Evolutionary conservation across 139 green algal species (phyloP), one percentile per base, ranked within the genome.

Genomic region (Pleodorina starrii): DNA sequence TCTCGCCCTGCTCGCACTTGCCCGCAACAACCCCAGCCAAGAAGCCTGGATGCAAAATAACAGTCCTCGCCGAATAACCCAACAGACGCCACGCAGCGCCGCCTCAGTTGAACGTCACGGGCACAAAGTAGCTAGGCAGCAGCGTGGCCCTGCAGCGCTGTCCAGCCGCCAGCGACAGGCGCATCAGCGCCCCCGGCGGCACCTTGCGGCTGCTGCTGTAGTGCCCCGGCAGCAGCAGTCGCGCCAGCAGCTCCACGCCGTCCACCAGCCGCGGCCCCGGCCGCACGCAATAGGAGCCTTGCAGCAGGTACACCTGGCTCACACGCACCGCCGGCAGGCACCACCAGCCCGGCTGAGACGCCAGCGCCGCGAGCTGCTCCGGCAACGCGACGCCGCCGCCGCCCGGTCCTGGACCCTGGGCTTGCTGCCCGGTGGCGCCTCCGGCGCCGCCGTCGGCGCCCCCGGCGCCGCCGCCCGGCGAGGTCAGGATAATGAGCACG

Each of bases 271-370:
- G 86, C 12, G 96, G 96, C 0, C 97, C 97, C 2, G 95, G 82
- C 1, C 94, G 90, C 17, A 81, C 90, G 69, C 98, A 92, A 35
- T 96, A 89, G 21, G 88, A 80, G 0, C 91, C 75, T 25, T 99
- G 93, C 21, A 93, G 87, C 16, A 98, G 90, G 82, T 94, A 99
- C 23, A 99, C 96, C 48, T 89, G 78, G 19, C 96, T 94, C 19
- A 63, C 50, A 27, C 91, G 92, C 57, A 98, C 97, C 2, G 97
- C 97, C 23, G 97, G 97, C 83, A 99, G 85, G 12, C 83, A 85
- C 97, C 97, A 99, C 94, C 97, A 99, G 46, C 97, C 97, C 0
- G 96, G 95, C 87, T 95, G 91, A 19, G 42, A 77, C 3, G 97
- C 97, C 74, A 98, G 89, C n/a, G 88, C 46, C n/a, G 90, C 91